These are phyloP conservation scores for Trichophyton rubrum DNA, from an alignment of 2,329 filamentous ascomycete species.

Conservation along the genomic window DNA sequence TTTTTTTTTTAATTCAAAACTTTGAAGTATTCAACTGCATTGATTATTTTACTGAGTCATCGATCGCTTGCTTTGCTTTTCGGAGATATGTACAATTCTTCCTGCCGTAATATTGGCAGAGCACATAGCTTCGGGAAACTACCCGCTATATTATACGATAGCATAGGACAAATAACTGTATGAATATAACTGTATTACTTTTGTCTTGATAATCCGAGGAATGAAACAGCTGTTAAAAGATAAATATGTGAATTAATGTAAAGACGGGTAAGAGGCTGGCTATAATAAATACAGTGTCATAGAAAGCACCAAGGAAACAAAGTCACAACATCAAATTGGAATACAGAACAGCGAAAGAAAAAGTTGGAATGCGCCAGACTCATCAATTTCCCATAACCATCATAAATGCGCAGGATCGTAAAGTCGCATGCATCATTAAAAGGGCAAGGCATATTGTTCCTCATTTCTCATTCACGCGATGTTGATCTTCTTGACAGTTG, in stretches of 20 bases:
- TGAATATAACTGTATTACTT: neutral
- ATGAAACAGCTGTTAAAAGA: neutral
- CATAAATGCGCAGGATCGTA: neutral
- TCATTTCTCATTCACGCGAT: constrained; percentile 20
- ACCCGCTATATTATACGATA: neutral
- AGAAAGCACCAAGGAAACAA: neutral
- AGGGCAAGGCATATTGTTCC: neutral
- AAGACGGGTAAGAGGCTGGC: neutral
- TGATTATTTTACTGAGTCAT: neutral
- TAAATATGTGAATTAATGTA: neutral
- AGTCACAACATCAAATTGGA: neutral
- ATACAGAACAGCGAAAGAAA: neutral
- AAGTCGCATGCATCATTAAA: neutral
- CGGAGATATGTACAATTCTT: neutral
- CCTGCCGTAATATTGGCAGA: neutral
- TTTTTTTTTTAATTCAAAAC: neutral
- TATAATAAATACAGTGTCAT: neutral
- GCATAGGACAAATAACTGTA: neutral
- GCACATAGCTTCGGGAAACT: neutral
- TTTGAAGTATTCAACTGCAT: neutral
- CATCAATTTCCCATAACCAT: neutral
- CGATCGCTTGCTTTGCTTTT: neutral
- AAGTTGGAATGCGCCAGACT: neutral
- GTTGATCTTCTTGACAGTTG: constrained; percentile 40
- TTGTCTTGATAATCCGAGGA: no score